These are phyloP conservation scores for Chondrostereum purpureum DNA, from an alignment of 1,284 basidiomycete species.

Conservation along the genomic window DNA sequence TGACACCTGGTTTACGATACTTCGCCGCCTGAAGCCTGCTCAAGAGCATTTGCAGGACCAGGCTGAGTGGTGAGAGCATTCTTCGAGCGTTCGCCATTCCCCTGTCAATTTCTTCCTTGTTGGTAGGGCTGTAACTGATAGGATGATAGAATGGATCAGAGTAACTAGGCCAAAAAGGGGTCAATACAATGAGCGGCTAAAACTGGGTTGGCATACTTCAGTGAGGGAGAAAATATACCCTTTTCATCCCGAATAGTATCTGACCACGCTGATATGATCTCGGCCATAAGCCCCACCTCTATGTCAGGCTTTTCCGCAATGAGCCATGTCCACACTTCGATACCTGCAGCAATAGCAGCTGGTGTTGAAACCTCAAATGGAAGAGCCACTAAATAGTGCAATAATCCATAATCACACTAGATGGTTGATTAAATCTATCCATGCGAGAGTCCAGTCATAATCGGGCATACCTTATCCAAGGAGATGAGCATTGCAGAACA, in stretches of 20 bases:
- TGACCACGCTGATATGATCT: conserved; percentile 86
- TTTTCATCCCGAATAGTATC: conserved; percentile 70
- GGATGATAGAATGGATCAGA: conserved; percentile 84
- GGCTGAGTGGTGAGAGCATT: conserved; percentile 75
- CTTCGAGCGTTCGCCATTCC: conserved; percentile 67
- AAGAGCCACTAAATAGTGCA: conserved; percentile 84
- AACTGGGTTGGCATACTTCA: conserved; percentile 58
- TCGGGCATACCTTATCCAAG: conserved; percentile 59
- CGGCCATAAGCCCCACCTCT: conserved; percentile 71
- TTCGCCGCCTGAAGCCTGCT: conserved; percentile 92
- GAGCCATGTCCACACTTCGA: conserved; percentile 97
- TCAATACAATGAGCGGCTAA: background rate
- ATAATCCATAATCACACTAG: conserved; percentile 79
- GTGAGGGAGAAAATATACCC: conserved; percentile 75
- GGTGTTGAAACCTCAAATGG: conserved; percentile 91
- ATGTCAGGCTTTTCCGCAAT: conserved; percentile 82
- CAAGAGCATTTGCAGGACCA: conserved; percentile 86
- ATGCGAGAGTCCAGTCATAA: conserved; percentile 2
- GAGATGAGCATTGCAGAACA: conserved; percentile 79
- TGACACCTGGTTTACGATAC: conserved; percentile 80
- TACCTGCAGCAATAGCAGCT: conserved; percentile 77
- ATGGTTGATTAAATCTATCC: conserved; percentile 7
- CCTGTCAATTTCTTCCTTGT: conserved; percentile 80
- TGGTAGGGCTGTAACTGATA: conserved; percentile 86
- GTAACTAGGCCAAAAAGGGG: conserved; percentile 43